Evolutionary conservation across 495 filamentous ascomycete species (phyloP).

Genomic region (Staphylotrichum tortipilum): DNA sequence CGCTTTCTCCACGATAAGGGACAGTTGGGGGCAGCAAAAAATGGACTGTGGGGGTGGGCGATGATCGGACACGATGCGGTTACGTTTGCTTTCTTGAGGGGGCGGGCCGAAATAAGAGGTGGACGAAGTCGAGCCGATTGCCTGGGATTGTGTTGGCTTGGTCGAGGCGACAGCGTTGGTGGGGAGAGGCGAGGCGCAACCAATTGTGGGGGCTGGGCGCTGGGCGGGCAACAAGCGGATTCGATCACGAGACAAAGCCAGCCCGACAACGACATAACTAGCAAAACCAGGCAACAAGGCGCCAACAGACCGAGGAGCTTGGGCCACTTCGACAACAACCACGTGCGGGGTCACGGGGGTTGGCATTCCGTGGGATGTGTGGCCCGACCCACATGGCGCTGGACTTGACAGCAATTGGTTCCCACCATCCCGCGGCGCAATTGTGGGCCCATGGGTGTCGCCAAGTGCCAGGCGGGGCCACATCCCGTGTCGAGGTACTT

Average conservation of each 20-base stretch:
- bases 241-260: conserved; percentile 1
- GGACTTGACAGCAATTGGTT: background rate
- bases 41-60: no score
- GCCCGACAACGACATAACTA: no score
- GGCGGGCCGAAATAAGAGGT: background rate
- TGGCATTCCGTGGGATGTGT: no score
- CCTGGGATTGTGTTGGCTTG: background rate
- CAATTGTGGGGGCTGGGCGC: no score
- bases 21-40: no score
- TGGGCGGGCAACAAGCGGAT: conserved; percentile 5
- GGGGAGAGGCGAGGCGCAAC: background rate
- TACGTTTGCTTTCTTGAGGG: background rate
- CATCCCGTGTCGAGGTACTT: background rate
- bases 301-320: background rate
- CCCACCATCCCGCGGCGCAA: background rate
- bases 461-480: background rate
- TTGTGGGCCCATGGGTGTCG: background rate
- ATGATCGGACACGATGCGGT: no score
- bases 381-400: conserved; percentile 4
- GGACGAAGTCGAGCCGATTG: conserved; percentile 1
- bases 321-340: background rate
- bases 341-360: conserved; percentile 6
- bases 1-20: no score
- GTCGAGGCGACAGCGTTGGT: background rate
- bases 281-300: no score